These are phyloP conservation scores for Phaeotremella fagi DNA, from an alignment of 768 basidiomycete species.

Conservation along the genomic window DNA sequence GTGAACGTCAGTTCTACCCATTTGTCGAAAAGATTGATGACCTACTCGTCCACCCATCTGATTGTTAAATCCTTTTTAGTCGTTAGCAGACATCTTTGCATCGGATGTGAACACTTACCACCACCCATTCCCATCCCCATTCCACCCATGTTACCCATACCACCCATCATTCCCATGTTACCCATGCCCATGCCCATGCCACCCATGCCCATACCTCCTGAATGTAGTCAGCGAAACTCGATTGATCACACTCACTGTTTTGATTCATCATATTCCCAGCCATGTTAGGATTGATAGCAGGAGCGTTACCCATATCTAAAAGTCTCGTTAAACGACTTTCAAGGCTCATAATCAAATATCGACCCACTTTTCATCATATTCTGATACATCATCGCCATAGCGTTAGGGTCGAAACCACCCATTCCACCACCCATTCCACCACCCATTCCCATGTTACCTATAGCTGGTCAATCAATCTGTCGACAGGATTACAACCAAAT, in stretches of 20 bases:
- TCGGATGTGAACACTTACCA: slow-evolving; percentile 5
- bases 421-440: slow-evolving; percentile 14
- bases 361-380: slow-evolving; percentile 61
- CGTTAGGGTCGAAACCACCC: slow-evolving; percentile 74
- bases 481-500: neutral
- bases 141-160: slow-evolving; percentile 29
- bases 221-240: neutral
- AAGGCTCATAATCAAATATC: neutral
- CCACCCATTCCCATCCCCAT: slow-evolving; percentile 30
- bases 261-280: slow-evolving; percentile 32
- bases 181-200: slow-evolving; percentile 31
- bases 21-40: neutral
- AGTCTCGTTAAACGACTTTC: too few relatives aligned
- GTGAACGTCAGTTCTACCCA: neutral
- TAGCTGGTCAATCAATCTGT: neutral
- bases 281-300: slow-evolving; percentile 44
- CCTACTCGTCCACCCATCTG: too few relatives aligned
- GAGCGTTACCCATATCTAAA: slow-evolving; percentile 33
- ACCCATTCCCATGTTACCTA: slow-evolving; percentile 28
- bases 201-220: slow-evolving; percentile 39
- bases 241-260: neutral
- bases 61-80: too few relatives aligned
- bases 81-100: too few relatives aligned
- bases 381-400: slow-evolving; percentile 86
- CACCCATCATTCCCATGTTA: slow-evolving; percentile 24